Base-by-base conservation (phyloP, 2,329 filamentous ascomycete genomes). In the Colletotrichum navitas region DNA sequence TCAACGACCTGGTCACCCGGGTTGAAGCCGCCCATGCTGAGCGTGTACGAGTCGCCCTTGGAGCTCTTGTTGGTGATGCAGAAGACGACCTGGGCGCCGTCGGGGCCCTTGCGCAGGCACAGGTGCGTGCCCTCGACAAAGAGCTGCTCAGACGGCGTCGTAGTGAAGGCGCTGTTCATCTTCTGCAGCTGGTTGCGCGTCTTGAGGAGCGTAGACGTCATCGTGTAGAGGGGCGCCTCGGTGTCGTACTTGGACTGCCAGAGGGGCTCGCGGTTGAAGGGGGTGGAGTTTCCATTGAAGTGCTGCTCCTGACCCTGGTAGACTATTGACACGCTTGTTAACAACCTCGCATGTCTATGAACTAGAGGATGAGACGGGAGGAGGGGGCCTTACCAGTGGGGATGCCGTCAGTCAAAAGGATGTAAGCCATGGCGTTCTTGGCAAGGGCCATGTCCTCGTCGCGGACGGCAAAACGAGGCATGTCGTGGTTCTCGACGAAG, bases 301-400 rank as follows among this genome's bases (percentile, higher is more conserved):
- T 87, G 87, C 76, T 92, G 90, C 79, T 92, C 90, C 74, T 90
- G 88, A 47, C 90, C 90, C 74, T 91, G 86, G 79, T 92, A 92
- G 41, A 92, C 83, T 67, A 7, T 52, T 36, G 52, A 36, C 55
- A 43, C 2, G 3, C 8, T 21, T n/a, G 67, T 70, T 24, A 70
- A 29, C 21, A 26, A 26, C 52, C 5, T 41, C 39, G 7, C 1
- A 26, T 14, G 21, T 45, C 47, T 32, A 21, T 21, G 8, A 3
- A 26, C n/a, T 3, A 16, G 45, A 34, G 18, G 29, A 12, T 7
- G 12, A 34, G 34, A 14, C 10, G 36, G 6, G 41, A 6, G 11
- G 16, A 5, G 5, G 29, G 32, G 52, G 18, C 1, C 62, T 66
- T 34, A 70, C 67, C 68, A 62, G 91, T 89, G 0, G 89, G 89